Base-by-base conservation (phyloP, 192 early-diverging fungal species). In the Coemansia sp. region DNA sequence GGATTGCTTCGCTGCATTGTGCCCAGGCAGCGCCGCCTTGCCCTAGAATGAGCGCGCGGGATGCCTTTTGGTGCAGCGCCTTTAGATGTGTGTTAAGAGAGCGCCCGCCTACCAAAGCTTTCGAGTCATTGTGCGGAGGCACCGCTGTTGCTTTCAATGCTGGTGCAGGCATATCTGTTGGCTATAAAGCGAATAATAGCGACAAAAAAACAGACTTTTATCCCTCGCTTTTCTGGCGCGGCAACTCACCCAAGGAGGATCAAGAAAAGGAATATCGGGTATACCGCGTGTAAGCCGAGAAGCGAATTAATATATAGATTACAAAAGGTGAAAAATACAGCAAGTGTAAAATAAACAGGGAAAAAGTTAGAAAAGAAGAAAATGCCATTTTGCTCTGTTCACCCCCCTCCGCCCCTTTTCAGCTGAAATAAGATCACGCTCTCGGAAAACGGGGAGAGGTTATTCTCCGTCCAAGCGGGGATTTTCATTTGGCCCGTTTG, bases 51-150 rank as follows among this genome's bases (percentile, higher is more conserved):
- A 82, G 75, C 23, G 80, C 75, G 1, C 80, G 80, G 26, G 80
- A 82, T 18, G 80, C 80, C 68, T 71, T 77, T 23, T 82, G 80
- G 63, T 82, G 80, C 64, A 77, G 70, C 34, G 59, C 44, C 55
- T 70, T 69, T 16, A 82, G 75, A 21, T 61, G 67, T 12, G 66
- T 18, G 26, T 18, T 64, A 21, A 74, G 66, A 5, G 57, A 41
- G 46, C 64, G 36, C 15, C 41, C 64, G 41, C 55, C 56, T 20
- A 46, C 38, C 41, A 30, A 15, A 9, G 23, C 12, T 10, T 66
- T 38, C 1, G 35, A 59, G 15, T n/a, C 57, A 15, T 6, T 35
- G 51, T 26, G 51, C 24, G 6, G 51, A 53, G n/a, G 35, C n/a
- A 21, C 24, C 36, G 57, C 35, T n/a, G 35, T 36, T n/a, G 16